phyloP scores from a whole-genome alignment of 2,329 filamentous ascomycete genomes.

The Arthrobotrys musiformis region DNA sequence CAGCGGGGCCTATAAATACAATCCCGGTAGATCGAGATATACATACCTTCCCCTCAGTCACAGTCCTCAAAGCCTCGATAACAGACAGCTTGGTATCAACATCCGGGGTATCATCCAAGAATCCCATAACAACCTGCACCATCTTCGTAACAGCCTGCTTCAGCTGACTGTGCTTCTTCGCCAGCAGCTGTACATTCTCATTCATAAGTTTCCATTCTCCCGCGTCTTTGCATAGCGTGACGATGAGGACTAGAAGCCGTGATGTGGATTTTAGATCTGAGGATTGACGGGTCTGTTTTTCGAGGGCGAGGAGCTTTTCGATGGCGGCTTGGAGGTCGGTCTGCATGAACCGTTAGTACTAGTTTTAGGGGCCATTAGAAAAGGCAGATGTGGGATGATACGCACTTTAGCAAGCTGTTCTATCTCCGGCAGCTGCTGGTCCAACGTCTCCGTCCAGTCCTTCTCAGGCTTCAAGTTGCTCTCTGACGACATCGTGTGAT shows the following conservation, averaged over 20 bases:
- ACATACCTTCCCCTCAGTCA: slow-evolving; percentile 91
- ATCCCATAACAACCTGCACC: slow-evolving; percentile 95
- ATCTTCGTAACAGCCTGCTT: slow-evolving; percentile 99
- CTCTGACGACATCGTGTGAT: slow-evolving; percentile 59
- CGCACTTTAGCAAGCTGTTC: slow-evolving; percentile 85
- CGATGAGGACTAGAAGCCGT: slow-evolving; percentile 84
- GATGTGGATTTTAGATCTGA: slow-evolving; percentile 97
- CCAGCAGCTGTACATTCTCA: slow-evolving; percentile 93
- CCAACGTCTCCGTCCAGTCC: slow-evolving; percentile 97
- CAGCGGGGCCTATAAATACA: neutral
- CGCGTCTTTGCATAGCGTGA: slow-evolving; percentile 91
- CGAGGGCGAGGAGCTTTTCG: slow-evolving; percentile 88
- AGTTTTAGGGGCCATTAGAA: slow-evolving; percentile 60
- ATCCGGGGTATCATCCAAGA: slow-evolving; percentile 85
- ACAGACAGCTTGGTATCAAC: slow-evolving; percentile 88
- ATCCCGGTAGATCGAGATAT: neutral
- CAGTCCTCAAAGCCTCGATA: slow-evolving; percentile 93
- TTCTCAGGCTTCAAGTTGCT: slow-evolving; percentile 72
- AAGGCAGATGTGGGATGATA: neutral
- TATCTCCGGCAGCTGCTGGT: slow-evolving; percentile 88
- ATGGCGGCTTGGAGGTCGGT: slow-evolving; percentile 85
- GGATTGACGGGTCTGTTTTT: slow-evolving; percentile 98
- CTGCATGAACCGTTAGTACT: slow-evolving; percentile 63
- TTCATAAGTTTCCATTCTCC: slow-evolving; percentile 95
- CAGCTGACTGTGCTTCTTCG: slow-evolving; percentile 99